Evolutionary conservation across 257 asterid genomes (phyloP).

Genomic region (Ballota nigra): DNA sequence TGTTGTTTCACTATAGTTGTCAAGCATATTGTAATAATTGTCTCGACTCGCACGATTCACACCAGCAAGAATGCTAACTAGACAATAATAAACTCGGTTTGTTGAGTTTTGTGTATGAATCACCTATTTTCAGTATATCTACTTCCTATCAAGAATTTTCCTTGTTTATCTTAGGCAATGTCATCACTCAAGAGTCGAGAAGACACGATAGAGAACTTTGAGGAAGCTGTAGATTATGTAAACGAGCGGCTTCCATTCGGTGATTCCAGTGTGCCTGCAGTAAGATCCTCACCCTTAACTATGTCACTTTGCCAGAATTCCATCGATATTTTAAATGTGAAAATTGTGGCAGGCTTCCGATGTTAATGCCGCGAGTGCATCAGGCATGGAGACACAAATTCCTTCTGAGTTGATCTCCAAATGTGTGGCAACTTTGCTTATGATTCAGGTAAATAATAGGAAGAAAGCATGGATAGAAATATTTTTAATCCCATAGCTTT

Average conservation of each 20-base stretch:
- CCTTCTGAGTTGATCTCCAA: constrained; percentile 65
- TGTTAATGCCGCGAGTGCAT: constrained; percentile 30
- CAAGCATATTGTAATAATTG: neutral
- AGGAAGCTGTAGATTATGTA: constrained; percentile 58
- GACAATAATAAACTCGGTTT: neutral
- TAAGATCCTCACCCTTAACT: constrained; percentile 30
- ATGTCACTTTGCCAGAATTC: neutral
- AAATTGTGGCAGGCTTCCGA: constrained; percentile 42
- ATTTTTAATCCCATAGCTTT: too few relatives aligned
- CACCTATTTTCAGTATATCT: neutral
- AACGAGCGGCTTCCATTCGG: constrained; percentile 38
- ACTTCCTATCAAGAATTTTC: neutral
- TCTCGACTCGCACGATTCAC: neutral
- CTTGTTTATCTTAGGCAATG: constrained; percentile 49
- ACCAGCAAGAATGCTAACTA: neutral
- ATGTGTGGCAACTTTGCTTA: constrained; percentile 75
- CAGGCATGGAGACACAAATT: constrained; percentile 46
- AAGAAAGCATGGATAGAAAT: neutral
- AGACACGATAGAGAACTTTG: constrained; percentile 52
- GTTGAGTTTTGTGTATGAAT: neutral
- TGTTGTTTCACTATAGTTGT: neutral
- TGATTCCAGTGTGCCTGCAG: constrained; percentile 33
- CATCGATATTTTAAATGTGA: neutral
- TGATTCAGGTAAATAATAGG: constrained; percentile 51
- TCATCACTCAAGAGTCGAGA: constrained; percentile 58